Conservation (phyloP, 2,329 filamentous ascomycete genomes). For the Rugonectria rugulosa region DNA sequence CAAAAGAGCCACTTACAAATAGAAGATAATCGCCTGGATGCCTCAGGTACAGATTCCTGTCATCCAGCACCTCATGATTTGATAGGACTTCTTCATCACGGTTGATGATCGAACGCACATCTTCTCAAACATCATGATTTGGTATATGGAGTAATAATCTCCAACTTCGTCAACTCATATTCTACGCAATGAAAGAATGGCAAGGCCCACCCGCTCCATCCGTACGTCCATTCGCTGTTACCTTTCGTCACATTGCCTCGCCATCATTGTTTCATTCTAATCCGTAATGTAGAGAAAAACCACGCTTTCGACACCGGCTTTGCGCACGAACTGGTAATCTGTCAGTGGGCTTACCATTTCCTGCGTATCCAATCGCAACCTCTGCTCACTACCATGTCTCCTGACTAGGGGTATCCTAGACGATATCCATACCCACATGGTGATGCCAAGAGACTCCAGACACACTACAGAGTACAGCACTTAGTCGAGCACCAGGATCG, state of each 20-base stretch:
- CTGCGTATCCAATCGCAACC: constrained; percentile 6
- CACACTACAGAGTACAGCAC: too few relatives aligned
- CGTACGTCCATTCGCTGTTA: neutral
- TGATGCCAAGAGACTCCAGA: constrained; percentile 18
- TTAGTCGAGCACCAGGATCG: constrained; percentile 26
- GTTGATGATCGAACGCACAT: neutral
- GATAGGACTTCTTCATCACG: too few relatives aligned
- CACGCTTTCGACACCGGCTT: constrained; percentile 1
- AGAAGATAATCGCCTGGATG: too few relatives aligned
- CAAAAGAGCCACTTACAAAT: too few relatives aligned
- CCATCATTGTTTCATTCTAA: constrained; percentile 3
- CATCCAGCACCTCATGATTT: neutral
- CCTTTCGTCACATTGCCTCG: neutral
- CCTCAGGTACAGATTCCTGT: neutral
- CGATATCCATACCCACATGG: constrained; percentile 16
- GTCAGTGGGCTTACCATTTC: constrained; percentile 13
- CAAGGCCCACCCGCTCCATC: neutral
- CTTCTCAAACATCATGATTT: neutral
- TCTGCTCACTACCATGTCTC: constrained; percentile 26
- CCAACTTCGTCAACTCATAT: too few relatives aligned
- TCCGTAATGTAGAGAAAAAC: neutral
- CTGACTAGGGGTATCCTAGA: constrained; percentile 32
- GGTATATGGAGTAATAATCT: neutral
- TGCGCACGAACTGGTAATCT: constrained; percentile 1
- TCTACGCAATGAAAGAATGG: too few relatives aligned